phyloP scores from a whole-genome alignment of 2,329 filamentous ascomycete genomes.

The Aspergillus caelatus region DNA sequence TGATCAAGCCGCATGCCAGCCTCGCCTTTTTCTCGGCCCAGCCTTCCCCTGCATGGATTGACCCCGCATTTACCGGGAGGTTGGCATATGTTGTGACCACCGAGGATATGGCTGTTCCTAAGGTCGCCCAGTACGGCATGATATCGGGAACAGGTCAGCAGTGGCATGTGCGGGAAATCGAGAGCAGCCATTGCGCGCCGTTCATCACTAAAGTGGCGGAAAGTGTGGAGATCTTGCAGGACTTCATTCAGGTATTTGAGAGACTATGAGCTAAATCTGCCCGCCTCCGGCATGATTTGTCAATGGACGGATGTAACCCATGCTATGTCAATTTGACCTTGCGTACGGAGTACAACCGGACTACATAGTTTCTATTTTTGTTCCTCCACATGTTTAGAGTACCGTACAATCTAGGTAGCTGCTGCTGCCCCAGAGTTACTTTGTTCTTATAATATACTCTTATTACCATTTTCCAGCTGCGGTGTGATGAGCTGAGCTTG shows the following conservation, averaged over 20 bases:
- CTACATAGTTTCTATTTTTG: neutral
- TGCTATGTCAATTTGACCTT: neutral
- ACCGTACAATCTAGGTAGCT: too few relatives aligned
- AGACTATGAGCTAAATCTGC: neutral
- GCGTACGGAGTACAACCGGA: neutral
- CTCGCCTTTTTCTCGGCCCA: slow-evolving; percentile 26
- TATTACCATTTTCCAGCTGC: neutral
- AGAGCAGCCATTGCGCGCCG: slow-evolving; percentile 17
- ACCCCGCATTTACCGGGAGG: slow-evolving; percentile 20
- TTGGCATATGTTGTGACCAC: slow-evolving; percentile 28
- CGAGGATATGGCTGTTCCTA: slow-evolving; percentile 24
- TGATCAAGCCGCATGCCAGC: slow-evolving; percentile 26
- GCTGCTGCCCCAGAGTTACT: neutral
- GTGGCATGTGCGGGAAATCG: slow-evolving; percentile 27
- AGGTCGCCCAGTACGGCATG: slow-evolving; percentile 28
- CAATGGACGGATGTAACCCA: neutral
- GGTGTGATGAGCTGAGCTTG: neutral
- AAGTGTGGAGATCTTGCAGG: neutral
- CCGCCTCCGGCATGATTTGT: neutral
- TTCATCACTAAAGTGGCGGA: slow-evolving; percentile 14
- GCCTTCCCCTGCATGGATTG: slow-evolving; percentile 30
- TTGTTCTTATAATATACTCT: neutral
- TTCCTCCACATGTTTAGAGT: neutral
- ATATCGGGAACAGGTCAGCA: slow-evolving; percentile 22
- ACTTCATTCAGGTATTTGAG: neutral